phyloP scores from a whole-genome alignment of 2,329 filamentous ascomycete species.

The Pseudofabraea citricarpa region DNA sequence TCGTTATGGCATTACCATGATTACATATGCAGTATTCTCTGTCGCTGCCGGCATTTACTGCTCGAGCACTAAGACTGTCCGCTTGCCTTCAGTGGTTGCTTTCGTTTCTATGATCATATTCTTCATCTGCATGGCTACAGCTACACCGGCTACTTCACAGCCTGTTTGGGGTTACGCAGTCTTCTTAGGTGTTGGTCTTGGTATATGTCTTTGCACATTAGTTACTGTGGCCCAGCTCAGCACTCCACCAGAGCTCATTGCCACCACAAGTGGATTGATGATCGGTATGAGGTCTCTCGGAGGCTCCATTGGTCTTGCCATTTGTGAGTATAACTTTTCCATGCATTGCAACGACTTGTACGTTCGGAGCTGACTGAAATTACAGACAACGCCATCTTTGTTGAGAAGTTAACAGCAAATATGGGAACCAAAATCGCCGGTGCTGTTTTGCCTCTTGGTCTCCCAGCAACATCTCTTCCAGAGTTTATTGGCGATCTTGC shows the following conservation, averaged over 20 bases:
- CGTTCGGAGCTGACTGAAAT: neutral
- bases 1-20: constrained; percentile 30
- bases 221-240: constrained; percentile 34
- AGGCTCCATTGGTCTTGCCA: constrained; percentile 43
- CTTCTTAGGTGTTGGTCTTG: constrained; percentile 30
- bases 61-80: constrained; percentile 13
- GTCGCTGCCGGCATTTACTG: constrained; percentile 24
- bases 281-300: constrained; percentile 38
- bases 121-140: constrained; percentile 32
- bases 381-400: constrained; percentile 27
- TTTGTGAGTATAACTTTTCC: constrained; percentile 27
- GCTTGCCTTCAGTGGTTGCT: constrained; percentile 12
- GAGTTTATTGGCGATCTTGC: constrained; percentile 25
- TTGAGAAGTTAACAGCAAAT: constrained; percentile 19
- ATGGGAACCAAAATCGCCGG: constrained; percentile 28
- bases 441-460: constrained; percentile 26
- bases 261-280: constrained; percentile 26
- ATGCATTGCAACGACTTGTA: too few relatives aligned
- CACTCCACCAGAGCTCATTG: constrained; percentile 32
- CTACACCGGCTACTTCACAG: constrained; percentile 16
- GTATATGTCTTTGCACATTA: constrained; percentile 30
- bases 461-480: constrained; percentile 17
- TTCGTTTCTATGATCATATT: constrained; percentile 29
- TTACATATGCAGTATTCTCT: constrained; percentile 26
- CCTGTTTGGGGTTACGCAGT: constrained; percentile 33